A percentile compares a stretch with the other conserved stretches of the same genome.
phyloP scores from a whole-genome alignment of 2,329 filamentous ascomycete genomes.

The Juglanconis juglandina region DNA sequence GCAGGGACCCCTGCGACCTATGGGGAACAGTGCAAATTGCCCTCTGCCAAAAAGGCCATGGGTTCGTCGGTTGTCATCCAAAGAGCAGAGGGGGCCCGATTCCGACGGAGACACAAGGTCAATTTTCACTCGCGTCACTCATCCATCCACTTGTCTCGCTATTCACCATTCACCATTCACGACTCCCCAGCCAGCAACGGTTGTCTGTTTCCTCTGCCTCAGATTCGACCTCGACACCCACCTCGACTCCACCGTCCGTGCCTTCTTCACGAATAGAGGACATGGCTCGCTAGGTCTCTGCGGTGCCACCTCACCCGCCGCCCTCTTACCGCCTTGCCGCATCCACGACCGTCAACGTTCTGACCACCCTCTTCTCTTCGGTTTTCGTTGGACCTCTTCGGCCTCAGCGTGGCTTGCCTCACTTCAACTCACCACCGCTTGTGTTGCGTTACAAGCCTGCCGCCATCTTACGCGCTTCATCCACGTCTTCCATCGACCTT shows the following conservation, averaged over 20 bases:
- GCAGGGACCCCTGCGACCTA: neutral
- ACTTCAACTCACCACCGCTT: neutral
- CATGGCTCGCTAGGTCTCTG: neutral
- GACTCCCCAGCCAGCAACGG: neutral
- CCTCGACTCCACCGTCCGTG: neutral
- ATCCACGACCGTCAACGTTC: neutral
- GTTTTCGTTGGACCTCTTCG: neutral
- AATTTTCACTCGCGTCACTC: neutral
- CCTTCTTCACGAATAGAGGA: slow-evolving; percentile 1
- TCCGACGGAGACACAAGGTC: neutral
- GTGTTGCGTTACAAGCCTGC: neutral
- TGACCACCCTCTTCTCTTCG: neutral
- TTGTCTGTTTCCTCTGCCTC: too few species aligned
- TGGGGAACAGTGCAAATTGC: neutral
- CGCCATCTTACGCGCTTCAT: neutral
- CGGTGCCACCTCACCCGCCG: slow-evolving; percentile 4
- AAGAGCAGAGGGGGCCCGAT: neutral
- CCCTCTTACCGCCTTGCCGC: neutral
- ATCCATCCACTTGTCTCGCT: neutral
- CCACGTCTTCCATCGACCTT: neutral
- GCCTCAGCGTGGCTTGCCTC: slow-evolving; percentile 9
- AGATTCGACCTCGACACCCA: neutral
- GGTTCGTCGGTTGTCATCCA: neutral
- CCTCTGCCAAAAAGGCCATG: neutral
- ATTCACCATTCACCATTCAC: neutral